phyloP scores from a whole-genome alignment of 2,329 filamentous ascomycete species.

The Pyrenophora teres region DNA sequence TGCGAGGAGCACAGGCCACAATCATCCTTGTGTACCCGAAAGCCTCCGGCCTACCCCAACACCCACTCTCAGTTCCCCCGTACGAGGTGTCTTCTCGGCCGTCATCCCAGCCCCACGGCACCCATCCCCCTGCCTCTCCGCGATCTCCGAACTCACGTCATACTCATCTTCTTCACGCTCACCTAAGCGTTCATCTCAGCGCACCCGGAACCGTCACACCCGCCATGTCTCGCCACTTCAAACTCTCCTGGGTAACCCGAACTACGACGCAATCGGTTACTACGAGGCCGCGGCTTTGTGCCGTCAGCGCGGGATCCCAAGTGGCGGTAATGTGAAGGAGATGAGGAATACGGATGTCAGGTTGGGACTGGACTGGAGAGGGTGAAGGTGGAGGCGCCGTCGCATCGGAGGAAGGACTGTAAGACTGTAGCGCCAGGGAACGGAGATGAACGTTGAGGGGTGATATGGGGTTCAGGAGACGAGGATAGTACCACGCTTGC shows the following conservation, averaged over 20 bases:
- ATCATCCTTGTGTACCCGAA: not conserved
- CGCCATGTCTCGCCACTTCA: not conserved
- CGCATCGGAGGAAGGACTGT: not conserved
- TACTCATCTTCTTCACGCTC: not conserved
- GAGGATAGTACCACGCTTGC: no score
- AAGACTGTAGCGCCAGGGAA: no score
- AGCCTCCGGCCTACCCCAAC: no score
- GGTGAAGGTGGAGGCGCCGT: not conserved
- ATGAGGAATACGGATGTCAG: constrained; percentile 18
- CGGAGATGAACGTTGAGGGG: no score
- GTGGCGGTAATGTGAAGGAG: constrained; percentile 11
- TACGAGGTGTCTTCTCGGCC: no score
- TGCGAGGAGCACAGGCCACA: not conserved
- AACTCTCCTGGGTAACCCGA: constrained; percentile 3
- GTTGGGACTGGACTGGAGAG: no score
- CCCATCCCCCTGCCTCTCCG: no score
- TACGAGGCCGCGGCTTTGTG: constrained; percentile 21
- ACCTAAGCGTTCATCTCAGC: not conserved
- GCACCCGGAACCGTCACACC: not conserved
- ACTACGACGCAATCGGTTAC: constrained; percentile 23
- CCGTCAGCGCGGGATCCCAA: constrained; percentile 17
- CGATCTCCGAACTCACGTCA: no score
- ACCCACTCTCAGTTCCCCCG: no score
- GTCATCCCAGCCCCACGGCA: no score
- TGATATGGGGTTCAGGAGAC: no score